These are phyloP conservation scores for Ogataea corticis DNA, from an alignment of 805 yeast genomes.

Conservation along the genomic window DNA sequence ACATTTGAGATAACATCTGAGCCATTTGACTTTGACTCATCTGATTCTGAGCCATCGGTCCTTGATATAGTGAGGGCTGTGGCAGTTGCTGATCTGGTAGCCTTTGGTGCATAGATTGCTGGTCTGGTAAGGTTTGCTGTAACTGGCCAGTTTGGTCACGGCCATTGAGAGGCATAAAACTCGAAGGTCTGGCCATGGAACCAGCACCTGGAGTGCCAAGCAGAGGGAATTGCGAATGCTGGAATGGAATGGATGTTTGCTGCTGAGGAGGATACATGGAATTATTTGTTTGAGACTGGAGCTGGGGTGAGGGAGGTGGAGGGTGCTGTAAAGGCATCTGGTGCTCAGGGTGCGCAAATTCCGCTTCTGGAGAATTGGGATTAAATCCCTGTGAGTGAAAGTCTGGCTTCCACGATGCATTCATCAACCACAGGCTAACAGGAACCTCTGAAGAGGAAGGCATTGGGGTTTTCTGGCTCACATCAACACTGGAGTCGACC, in stretches of 20 bases:
- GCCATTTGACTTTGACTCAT: constrained; percentile 14
- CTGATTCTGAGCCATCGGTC: constrained; percentile 8
- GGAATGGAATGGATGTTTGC: not conserved
- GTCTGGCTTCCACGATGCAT: constrained; percentile 21
- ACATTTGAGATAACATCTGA: constrained; percentile 11
- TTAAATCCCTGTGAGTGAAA: constrained; percentile 6
- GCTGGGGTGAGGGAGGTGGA: not conserved
- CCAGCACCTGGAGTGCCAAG: not conserved
- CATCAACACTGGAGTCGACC: not conserved
- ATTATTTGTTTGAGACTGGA: not conserved
- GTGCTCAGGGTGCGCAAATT: not conserved
- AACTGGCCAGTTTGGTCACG: not conserved
- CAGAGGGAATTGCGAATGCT: not conserved
- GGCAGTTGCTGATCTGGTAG: not conserved
- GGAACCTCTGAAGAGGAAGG: constrained; percentile 13
- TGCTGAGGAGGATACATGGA: not conserved
- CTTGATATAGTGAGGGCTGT: not conserved
- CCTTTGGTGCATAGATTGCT: not conserved
- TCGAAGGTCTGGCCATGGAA: not conserved
- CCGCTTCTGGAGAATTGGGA: not conserved
- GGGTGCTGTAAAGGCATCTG: not conserved
- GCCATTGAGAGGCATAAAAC: not conserved
- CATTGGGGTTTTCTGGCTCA: not conserved
- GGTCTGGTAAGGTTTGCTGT: not conserved
- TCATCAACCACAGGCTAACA: constrained; percentile 22